A percentile compares a stretch with the other conserved stretches of the same genome.
Evolutionary conservation across 441 rosid genomes (phyloP).

Genomic region (Kokia cookei): DNA sequence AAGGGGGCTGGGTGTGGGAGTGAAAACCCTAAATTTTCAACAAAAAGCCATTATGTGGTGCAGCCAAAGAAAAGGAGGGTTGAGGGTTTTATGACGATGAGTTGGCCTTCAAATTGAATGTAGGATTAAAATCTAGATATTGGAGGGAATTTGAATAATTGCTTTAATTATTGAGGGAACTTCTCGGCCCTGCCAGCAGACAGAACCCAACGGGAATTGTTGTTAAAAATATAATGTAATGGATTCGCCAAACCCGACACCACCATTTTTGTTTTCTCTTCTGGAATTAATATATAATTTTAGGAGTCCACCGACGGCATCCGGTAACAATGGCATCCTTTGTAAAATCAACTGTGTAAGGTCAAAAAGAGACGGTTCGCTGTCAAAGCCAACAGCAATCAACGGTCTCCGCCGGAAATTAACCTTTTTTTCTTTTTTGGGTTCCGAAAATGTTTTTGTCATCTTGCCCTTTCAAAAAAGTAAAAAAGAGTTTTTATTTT

Average conservation of each 20-base stretch:
- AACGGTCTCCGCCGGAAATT: slow-evolving; percentile 75
- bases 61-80: neutral
- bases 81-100: neutral
- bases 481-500: neutral
- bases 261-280: slow-evolving; percentile 9
- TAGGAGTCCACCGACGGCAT: slow-evolving; percentile 37
- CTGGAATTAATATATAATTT: neutral
- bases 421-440: neutral
- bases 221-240: slow-evolving; percentile 8
- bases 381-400: slow-evolving; percentile 90
- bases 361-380: slow-evolving; percentile 41
- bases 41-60: neutral
- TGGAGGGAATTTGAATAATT: neutral
- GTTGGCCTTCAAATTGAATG: neutral
- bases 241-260: slow-evolving; percentile 30
- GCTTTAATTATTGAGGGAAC: neutral
- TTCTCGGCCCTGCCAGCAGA: neutral
- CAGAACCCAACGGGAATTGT: too few relatives aligned
- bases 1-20: neutral
- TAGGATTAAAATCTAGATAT: neutral
- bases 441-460: neutral
- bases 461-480: neutral
- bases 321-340: slow-evolving; percentile 11
- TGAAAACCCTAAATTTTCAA: neutral
- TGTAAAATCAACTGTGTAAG: neutral